These are phyloP conservation scores for Dioszegia crocea DNA, from an alignment of 768 basidiomycete species.

Conservation along the genomic window DNA sequence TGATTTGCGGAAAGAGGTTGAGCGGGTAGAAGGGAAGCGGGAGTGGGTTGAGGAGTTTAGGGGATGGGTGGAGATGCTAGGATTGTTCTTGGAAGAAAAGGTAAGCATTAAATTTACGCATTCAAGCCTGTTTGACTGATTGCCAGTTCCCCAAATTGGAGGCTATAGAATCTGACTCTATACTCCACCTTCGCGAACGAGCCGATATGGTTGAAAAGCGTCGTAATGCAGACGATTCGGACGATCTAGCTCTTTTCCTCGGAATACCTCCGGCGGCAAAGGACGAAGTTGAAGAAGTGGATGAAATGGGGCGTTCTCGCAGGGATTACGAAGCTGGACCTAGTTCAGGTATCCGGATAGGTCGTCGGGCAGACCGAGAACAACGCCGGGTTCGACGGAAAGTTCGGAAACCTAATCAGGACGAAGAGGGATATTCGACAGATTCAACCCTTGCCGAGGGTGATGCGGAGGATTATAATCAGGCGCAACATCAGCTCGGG, in stretches of 20 bases:
- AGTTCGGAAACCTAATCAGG: slow-evolving; percentile 48
- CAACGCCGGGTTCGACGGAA: slow-evolving; percentile 54
- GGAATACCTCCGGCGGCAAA: slow-evolving; percentile 54
- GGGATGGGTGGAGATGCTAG: slow-evolving; percentile 52
- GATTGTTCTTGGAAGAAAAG: slow-evolving; percentile 53
- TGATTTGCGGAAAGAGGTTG: slow-evolving; percentile 51
- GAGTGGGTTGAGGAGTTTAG: slow-evolving; percentile 53
- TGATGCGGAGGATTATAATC: slow-evolving; percentile 66
- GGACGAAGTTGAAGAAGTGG: slow-evolving; percentile 54
- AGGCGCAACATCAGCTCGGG: slow-evolving; percentile 60
- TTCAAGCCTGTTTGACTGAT: slow-evolving; percentile 1
- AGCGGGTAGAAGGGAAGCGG: slow-evolving; percentile 49
- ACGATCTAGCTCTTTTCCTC: slow-evolving; percentile 70
- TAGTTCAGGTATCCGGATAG: slow-evolving; percentile 54
- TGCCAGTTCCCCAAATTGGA: slow-evolving; percentile 51
- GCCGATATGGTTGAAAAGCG: slow-evolving; percentile 64
- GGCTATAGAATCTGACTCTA: slow-evolving; percentile 52
- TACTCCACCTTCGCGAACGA: slow-evolving; percentile 70
- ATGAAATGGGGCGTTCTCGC: slow-evolving; percentile 61
- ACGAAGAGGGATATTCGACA: slow-evolving; percentile 79
- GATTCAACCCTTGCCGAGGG: slow-evolving; percentile 67
- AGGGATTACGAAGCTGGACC: slow-evolving; percentile 52
- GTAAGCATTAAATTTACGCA: slow-evolving; percentile 24
- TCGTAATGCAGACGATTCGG: slow-evolving; percentile 70
- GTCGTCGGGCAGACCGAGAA: slow-evolving; percentile 61